Conservation (phyloP, 2,329 filamentous ascomycete species). For the Zymoseptoria tritici region DNA sequence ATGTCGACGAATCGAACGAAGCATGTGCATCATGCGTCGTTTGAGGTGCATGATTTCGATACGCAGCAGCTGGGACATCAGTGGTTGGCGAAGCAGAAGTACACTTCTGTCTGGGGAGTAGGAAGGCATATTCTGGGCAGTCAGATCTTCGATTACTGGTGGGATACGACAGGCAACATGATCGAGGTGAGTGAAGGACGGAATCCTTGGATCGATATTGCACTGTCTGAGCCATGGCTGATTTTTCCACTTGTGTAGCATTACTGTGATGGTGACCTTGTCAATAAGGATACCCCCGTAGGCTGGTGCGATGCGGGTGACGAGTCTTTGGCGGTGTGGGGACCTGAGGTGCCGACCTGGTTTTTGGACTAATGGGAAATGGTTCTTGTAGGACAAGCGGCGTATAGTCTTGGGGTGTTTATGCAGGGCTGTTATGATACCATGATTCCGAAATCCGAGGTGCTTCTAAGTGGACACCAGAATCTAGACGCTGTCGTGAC, state of each 20-base stretch:
- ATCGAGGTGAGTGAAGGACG: neutral
- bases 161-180: constrained; percentile 20
- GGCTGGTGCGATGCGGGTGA: constrained; percentile 32
- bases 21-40: constrained; percentile 57
- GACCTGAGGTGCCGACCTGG: constrained; percentile 21
- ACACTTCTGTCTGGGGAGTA: constrained; percentile 61
- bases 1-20: constrained; percentile 34
- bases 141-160: constrained; percentile 64
- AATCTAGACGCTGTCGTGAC: neutral
- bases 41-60: constrained; percentile 66
- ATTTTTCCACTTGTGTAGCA: constrained; percentile 9
- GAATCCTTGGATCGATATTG: too few species aligned
- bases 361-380: neutral
- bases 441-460: neutral
- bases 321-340: constrained; percentile 23
- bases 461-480: neutral
- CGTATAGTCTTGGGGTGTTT: neutral
- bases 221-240: neutral
- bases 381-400: neutral
- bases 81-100: constrained; percentile 53
- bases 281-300: constrained; percentile 46
- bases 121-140: constrained; percentile 38
- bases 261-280: constrained; percentile 61
- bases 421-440: neutral
- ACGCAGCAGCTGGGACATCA: constrained; percentile 60